These are phyloP conservation scores for Diaporthe sp. DNA, from an alignment of 2,329 filamentous ascomycete genomes.

Conservation along the genomic window DNA sequence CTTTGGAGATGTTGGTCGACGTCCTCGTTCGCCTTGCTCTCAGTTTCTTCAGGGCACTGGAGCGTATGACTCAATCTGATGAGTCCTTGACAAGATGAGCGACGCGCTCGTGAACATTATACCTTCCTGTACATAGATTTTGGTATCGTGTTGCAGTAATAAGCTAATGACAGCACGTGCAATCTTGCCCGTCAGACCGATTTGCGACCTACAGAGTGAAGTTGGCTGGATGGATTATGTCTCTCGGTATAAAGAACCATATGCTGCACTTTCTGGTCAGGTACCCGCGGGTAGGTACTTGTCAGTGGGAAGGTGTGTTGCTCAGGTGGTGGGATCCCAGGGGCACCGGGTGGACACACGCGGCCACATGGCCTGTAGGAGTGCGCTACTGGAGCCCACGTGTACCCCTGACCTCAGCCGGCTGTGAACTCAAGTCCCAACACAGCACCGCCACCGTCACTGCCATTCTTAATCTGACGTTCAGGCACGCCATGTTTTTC, in stretches of 20 bases:
- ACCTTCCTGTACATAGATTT: conserved; percentile 25
- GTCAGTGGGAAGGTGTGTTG: neutral
- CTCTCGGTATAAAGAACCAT: neutral
- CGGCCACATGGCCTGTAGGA: conserved; percentile 17
- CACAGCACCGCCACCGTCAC: neutral
- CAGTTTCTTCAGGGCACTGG: neutral
- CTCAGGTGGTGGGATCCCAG: neutral
- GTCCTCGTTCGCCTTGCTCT: neutral
- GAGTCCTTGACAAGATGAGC: neutral
- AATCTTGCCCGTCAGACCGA: neutral
- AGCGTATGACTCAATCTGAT: neutral
- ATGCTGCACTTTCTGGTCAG: neutral
- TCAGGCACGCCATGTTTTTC: neutral
- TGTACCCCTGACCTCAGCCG: neutral
- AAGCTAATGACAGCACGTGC: neutral
- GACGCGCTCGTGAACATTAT: neutral
- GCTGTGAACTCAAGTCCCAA: neutral
- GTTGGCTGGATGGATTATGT: neutral
- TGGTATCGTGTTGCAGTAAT: neutral
- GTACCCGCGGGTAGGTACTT: neutral
- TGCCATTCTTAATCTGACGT: neutral
- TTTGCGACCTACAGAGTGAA: neutral
- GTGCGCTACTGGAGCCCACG: conserved; percentile 12
- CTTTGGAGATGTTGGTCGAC: neutral
- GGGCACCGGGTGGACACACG: neutral